A percentile compares a stretch with the other conserved stretches of the same genome.
Conservation (phyloP, 2,329 filamentous ascomycete genomes). For the Fusarium sp. region DNA sequence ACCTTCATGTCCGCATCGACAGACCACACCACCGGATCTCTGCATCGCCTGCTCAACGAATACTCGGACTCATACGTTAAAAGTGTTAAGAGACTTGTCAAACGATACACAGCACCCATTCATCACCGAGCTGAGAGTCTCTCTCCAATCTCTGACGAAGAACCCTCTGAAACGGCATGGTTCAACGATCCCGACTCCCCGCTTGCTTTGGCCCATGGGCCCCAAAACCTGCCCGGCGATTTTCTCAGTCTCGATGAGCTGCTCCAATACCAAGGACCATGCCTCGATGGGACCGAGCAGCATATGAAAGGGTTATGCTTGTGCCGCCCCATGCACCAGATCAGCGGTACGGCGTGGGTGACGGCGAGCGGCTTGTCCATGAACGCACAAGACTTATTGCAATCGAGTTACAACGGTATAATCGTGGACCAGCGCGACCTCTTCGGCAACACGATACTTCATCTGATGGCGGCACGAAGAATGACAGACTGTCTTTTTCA, state of each 20-base stretch:
- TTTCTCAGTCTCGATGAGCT: conserved; percentile 58
- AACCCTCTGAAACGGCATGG: conserved; percentile 43
- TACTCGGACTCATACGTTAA: conserved; percentile 54
- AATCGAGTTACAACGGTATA: neutral
- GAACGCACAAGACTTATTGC: conserved; percentile 33
- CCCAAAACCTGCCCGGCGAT: conserved; percentile 64
- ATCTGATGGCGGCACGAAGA: conserved; percentile 61
- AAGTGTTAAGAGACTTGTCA: conserved; percentile 58
- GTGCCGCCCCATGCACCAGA: conserved; percentile 48
- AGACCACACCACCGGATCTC: conserved; percentile 55
- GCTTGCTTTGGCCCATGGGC: conserved; percentile 30
- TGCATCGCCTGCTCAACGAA: conserved; percentile 53
- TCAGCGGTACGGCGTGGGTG: conserved; percentile 51
- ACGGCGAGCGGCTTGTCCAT: conserved; percentile 45
- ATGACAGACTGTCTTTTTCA: conserved; percentile 49
- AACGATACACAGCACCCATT: conserved; percentile 56
- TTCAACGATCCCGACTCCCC: conserved; percentile 51
- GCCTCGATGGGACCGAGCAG: conserved; percentile 37
- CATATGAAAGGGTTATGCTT: conserved; percentile 50
- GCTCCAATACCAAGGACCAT: conserved; percentile 29
- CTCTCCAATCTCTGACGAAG: conserved; percentile 47
- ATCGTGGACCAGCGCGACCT: conserved; percentile 52
- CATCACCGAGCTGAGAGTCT: conserved; percentile 35
- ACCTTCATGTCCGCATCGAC: conserved; percentile 59
- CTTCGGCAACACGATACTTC: conserved; percentile 65